Percentiles rank a stretch among this genome's conserved stretches.
These are phyloP conservation scores for Globisporangium polare DNA, from an alignment of 352 stramenopile species.

Conservation along the genomic window DNA sequence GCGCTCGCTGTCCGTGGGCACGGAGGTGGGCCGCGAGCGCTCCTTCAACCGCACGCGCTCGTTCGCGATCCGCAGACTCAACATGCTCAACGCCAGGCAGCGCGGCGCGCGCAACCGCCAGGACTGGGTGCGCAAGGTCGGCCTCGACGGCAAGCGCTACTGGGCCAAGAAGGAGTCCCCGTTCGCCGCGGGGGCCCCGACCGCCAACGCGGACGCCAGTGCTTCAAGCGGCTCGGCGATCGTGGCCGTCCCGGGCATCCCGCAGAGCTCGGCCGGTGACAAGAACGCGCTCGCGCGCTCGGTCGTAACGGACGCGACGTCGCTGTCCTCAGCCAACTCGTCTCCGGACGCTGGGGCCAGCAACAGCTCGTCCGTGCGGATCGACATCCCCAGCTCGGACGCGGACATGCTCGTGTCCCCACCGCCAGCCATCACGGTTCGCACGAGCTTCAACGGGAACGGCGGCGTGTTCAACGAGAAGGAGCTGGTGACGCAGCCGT, in stretches of 20 bases:
- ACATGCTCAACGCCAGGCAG: slow-evolving; percentile 84
- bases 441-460: background rate
- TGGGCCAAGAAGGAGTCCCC: slow-evolving; percentile 73
- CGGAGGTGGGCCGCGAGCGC: slow-evolving; percentile 39
- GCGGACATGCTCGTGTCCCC: slow-evolving; percentile 41
- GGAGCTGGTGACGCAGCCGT: slow-evolving; percentile 78
- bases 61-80: slow-evolving; percentile 83
- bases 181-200: slow-evolving; percentile 18
- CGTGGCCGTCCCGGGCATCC: slow-evolving; percentile 4
- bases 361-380: no score
- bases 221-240: background rate
- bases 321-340: slow-evolving; percentile 13
- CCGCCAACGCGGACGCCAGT: background rate
- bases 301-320: slow-evolving; percentile 12
- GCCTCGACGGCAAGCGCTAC: slow-evolving; percentile 76
- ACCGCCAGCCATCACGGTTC: slow-evolving; percentile 17
- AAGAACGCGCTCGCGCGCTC: slow-evolving; percentile 18
- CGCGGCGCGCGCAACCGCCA: slow-evolving; percentile 75
- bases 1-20: slow-evolving; percentile 33
- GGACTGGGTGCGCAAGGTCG: slow-evolving; percentile 83
- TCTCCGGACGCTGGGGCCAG: slow-evolving; percentile 9
- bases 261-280: background rate
- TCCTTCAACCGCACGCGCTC: slow-evolving; percentile 85
- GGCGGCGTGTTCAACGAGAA: slow-evolving; percentile 20
- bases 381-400: slow-evolving; percentile 38